phyloP scores from a whole-genome alignment of 1,284 basidiomycete species.

The Leccinum fallax region DNA sequence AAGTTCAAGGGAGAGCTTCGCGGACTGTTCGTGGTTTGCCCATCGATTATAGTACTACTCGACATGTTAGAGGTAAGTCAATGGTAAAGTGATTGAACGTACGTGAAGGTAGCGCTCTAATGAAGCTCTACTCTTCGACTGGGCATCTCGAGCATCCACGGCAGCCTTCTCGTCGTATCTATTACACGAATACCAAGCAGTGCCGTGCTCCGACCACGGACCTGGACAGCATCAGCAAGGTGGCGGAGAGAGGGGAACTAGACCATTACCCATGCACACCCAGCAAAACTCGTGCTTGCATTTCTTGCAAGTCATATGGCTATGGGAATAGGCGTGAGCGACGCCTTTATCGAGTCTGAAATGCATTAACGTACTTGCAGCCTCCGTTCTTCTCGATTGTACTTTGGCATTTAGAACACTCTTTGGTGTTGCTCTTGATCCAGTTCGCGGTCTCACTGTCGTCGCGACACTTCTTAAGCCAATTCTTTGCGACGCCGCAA shows the following conservation, averaged over 20 bases:
- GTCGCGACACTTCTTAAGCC: slow-evolving; percentile 97
- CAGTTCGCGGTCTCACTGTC: slow-evolving; percentile 99
- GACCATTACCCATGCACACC: slow-evolving; percentile 71
- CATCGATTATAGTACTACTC: slow-evolving; percentile 94
- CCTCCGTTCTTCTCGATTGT: slow-evolving; percentile 99
- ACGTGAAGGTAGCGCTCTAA: slow-evolving; percentile 97
- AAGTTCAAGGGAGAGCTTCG: slow-evolving; percentile 91
- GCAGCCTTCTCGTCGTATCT: slow-evolving; percentile 95
- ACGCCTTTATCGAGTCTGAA: not conserved
- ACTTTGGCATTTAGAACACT: slow-evolving; percentile 92
- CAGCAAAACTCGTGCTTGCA: slow-evolving; percentile 91
- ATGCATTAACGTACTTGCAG: slow-evolving; percentile 79
- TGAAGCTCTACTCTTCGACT: slow-evolving; percentile 85
- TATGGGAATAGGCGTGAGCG: slow-evolving; percentile 34
- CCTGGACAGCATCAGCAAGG: slow-evolving; percentile 44
- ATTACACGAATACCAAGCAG: slow-evolving; percentile 97
- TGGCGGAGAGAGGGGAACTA: not conserved
- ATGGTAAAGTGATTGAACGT: slow-evolving; percentile 35
- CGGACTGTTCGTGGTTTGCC: slow-evolving; percentile 98
- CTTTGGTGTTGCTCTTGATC: slow-evolving; percentile 99
- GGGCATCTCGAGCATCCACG: slow-evolving; percentile 86
- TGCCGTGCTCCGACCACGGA: slow-evolving; percentile 97
- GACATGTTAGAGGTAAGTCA: not conserved
- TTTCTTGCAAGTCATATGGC: slow-evolving; percentile 99
- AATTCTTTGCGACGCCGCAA: slow-evolving; percentile 87